Evolutionary conservation across 208 protist genomes (phyloP), one percentile per base, ranked within the genome.

Genomic region (Crithidia expoeki): DNA sequence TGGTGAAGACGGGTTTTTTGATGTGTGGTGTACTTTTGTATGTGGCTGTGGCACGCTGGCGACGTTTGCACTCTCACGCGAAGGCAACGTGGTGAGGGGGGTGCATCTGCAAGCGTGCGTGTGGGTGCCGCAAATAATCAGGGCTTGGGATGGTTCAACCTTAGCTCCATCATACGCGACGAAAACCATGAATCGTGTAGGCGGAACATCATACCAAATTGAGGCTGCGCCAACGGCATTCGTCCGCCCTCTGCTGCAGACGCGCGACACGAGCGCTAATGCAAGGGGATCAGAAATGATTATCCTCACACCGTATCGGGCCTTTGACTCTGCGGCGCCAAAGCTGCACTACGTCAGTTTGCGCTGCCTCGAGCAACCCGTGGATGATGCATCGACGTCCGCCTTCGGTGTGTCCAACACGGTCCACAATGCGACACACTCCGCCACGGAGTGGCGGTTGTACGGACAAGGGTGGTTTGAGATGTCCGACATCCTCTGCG

Each of bases 11-110:
- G 30, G 2, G 11, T 21, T 33, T 27, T 21, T 65, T 4, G 72
- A 77, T 21, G 63, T 77, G 49, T 64, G 61, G 47, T 72, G 53
- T 42, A 33, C 9, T 10, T 77, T 77, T 21, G 33, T 14, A 6
- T 77, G 64, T 30, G 72, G 72, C n/a, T 71, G 64, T 50, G 17
- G 56, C 16, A 64, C 72, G 9, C 46, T 77, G 34, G 72, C 58
- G 19, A 77, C 57, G 16, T 77, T 72, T 30, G 33, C 19, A 11
- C 46, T 71, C 3, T 40, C 9, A 2, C 9, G 27, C 58, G 16
- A 55, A 23, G 11, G 0, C 27, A 33, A 4, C 16, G 7, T 34
- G 10, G 49, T 0, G 11, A 17, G 6, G 4, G 5, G 2, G 10
- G 64, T 34, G 9, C 21, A 23, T 7, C 14, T 61, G 42, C 4